These are phyloP conservation scores for Cercospora sojina DNA, from an alignment of 2,329 filamentous ascomycete genomes.

Conservation along the genomic window DNA sequence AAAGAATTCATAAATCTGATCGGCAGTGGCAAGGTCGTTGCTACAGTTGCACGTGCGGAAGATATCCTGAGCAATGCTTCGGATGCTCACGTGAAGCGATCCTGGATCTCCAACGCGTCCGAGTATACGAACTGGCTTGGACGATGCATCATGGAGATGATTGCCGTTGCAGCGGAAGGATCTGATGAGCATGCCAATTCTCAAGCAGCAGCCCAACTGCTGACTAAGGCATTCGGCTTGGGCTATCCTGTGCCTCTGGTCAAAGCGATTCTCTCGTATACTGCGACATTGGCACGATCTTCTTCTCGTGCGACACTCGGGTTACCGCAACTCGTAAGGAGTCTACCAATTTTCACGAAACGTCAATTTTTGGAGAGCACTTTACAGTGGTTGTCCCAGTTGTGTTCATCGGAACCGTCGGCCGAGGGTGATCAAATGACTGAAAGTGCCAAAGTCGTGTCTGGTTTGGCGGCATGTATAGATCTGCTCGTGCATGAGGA, in stretches of 20 bases:
- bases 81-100: conserved; percentile 44
- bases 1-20: conserved; percentile 61
- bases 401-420: neutral
- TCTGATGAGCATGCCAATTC: conserved; percentile 33
- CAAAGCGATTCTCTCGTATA: conserved; percentile 12
- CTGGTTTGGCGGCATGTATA: conserved; percentile 21
- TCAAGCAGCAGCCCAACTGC: conserved; percentile 43
- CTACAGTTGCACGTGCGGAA: conserved; percentile 60
- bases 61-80: conserved; percentile 43
- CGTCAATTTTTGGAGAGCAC: conserved; percentile 43
- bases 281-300: neutral
- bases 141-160: conserved; percentile 52
- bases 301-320: neutral
- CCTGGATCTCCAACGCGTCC: conserved; percentile 65
- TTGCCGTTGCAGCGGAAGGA: neutral
- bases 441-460: neutral
- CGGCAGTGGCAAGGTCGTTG: conserved; percentile 60
- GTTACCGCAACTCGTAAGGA: conserved; percentile 11
- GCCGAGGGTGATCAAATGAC: neutral
- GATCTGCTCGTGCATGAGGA: conserved; percentile 22
- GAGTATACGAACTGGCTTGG: conserved; percentile 72
- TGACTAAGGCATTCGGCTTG: conserved; percentile 63
- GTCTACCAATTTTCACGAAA: conserved; percentile 38
- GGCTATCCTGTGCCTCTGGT: conserved; percentile 57
- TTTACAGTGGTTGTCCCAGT: conserved; percentile 33